Base-by-base conservation (phyloP, 495 filamentous ascomycete species). In the Pseudotulostoma volvatum region DNA sequence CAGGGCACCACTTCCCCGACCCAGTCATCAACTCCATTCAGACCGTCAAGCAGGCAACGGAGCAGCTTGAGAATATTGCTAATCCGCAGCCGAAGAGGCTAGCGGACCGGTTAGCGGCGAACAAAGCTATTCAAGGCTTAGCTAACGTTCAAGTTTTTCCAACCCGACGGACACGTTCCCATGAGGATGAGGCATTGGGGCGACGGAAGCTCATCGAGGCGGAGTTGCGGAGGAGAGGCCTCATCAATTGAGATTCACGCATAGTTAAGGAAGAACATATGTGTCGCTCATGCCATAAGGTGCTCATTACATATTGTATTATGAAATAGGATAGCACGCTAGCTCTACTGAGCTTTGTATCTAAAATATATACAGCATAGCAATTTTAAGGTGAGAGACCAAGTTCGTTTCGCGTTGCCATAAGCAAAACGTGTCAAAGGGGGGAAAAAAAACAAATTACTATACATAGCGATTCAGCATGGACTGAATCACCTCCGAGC, bases 141-240 rank as follows among this genome's bases (percentile, higher is more conserved):
- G 64, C 76, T 35, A 94, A 94, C 52, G 77, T 95, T 31, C 69
- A 66, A 45, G 57, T 93, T 7, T 67, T 63, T 37, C 44, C 52
- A 3, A 64, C 64, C 40, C 73, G 77, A 44, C 60, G 79, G 36
- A 81, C 71, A 15, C 69, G 68, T 16, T 69, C 73, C 35, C 70
- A 85, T 57, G 73, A 73, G 54, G 83, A 93, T 56, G 76, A 71
- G 53, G 70, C 71, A 44, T 47, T 88, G 17, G 88, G 88, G 3
- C 71, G 88, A 46, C 84, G 77, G 76, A 90, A 93, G 72, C 48
- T 86, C 19, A 85, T 93, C 50, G 71, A 82, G 50, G 52, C 72
- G 51, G 79, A 80, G 60, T 67, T 93, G 31, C 59, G 70, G 49
- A 63, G 69, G 44, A 63, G 74, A 37, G 75, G 73, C 4, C 56